Conservation (phyloP, 2,329 filamentous ascomycete genomes). For the Fusarium sp. region DNA sequence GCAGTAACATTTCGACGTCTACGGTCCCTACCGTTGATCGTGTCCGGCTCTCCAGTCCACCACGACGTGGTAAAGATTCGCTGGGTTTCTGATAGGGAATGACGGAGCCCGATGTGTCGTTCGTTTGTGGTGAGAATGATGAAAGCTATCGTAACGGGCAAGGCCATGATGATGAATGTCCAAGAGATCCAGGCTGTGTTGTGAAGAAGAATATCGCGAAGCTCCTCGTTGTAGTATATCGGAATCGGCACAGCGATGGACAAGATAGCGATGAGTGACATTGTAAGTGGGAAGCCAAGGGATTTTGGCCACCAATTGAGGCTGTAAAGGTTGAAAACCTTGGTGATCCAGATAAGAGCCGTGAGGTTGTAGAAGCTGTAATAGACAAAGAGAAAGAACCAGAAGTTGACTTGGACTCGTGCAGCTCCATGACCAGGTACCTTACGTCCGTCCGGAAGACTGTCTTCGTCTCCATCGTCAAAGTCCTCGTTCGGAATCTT, state of each 20-base stretch:
- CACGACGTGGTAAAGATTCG: conserved; percentile 74
- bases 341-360: conserved; percentile 77
- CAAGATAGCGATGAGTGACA: conserved; percentile 70
- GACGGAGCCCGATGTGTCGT: conserved; percentile 70
- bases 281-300: conserved; percentile 73
- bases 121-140: conserved; percentile 72
- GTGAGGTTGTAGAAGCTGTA: conserved; percentile 77
- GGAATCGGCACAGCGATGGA: conserved; percentile 70
- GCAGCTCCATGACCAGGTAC: conserved; percentile 72
- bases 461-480: conserved; percentile 52
- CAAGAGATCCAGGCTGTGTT: conserved; percentile 77
- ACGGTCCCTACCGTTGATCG: conserved; percentile 57
- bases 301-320: conserved; percentile 77
- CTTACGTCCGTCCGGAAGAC: conserved; percentile 52
- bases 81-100: conserved; percentile 73
- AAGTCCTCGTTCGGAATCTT: conserved; percentile 61
- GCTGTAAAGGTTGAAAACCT: conserved; percentile 77
- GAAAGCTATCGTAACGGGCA: conserved; percentile 75
- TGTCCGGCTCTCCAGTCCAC: conserved; percentile 71
- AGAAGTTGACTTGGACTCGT: conserved; percentile 74
- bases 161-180: conserved; percentile 77
- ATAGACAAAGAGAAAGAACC: conserved; percentile 78
- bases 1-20: conserved; percentile 53
- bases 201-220: conserved; percentile 66
- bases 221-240: conserved; percentile 66